Evolutionary conservation across 345 rosid species (phyloP).

Genomic region (Noccaea caerulescens): DNA sequence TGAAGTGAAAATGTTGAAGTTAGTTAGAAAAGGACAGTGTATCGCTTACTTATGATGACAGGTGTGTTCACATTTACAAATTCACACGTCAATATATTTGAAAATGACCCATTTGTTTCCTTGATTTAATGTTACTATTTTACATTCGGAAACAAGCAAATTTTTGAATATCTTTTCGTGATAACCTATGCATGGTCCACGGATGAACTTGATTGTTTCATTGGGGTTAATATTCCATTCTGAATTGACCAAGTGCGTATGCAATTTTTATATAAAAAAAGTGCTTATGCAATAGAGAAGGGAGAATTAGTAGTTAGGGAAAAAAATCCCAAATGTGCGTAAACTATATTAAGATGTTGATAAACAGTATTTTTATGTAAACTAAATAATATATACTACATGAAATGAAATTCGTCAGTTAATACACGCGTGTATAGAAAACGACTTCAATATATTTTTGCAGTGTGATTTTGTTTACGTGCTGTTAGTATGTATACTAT

Average conservation of each 20-base stretch:
- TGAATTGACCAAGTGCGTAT: neutral
- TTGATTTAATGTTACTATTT: constrained; percentile 18
- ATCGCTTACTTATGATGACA: constrained; percentile 38
- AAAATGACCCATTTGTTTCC: constrained; percentile 7
- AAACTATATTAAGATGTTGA: neutral
- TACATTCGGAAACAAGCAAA: constrained; percentile 12
- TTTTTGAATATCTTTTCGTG: constrained; percentile 31
- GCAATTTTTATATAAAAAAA: too few species aligned
- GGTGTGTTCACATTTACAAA: constrained; percentile 11
- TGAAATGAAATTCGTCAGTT: too few species aligned
- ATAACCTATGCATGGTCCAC: constrained; percentile 39
- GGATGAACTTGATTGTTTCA: constrained; percentile 27
- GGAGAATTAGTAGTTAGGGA: too few species aligned
- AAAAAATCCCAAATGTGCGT: neutral
- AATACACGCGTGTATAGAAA: too few species aligned
- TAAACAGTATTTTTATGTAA: neutral
- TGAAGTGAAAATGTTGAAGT: constrained; percentile 35
- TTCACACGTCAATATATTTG: constrained; percentile 11
- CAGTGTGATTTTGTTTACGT: neutral
- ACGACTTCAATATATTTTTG: too few species aligned
- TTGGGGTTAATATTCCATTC: constrained; percentile 19
- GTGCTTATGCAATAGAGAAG: neutral
- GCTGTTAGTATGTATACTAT: neutral
- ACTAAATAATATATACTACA: neutral
- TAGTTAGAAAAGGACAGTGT: constrained; percentile 44